Conservation (phyloP, 2,329 filamentous ascomycete genomes). For the Epicoccum sorghinum region DNA sequence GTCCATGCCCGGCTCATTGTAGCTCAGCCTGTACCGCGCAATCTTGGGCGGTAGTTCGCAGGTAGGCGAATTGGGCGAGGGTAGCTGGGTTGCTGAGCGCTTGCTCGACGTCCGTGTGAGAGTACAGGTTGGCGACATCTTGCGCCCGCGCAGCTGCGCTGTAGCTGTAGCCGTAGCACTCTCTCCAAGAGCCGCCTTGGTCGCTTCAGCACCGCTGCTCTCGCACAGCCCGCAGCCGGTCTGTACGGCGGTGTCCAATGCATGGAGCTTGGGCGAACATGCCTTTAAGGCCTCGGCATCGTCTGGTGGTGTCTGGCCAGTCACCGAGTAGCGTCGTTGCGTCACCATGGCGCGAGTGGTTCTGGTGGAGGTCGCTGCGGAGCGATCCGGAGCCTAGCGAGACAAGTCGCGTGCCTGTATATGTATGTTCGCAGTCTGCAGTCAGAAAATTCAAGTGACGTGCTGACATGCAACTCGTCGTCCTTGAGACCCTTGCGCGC, state of each 20-base stretch:
- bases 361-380: background rate
- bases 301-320: constrained; percentile 45
- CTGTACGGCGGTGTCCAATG: constrained; percentile 44
- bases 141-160: constrained; percentile 34
- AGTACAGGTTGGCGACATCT: constrained; percentile 30
- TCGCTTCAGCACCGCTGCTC: constrained; percentile 22
- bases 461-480: constrained; percentile 31
- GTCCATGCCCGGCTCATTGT: constrained; percentile 23
- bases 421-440: constrained; percentile 23
- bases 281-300: constrained; percentile 41
- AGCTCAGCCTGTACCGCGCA: constrained; percentile 33
- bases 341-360: constrained; percentile 30
- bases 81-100: constrained; percentile 45
- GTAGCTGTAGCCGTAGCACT: constrained; percentile 20
- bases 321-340: constrained; percentile 47
- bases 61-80: constrained; percentile 43
- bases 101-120: constrained; percentile 42
- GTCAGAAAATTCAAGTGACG: constrained; percentile 15
- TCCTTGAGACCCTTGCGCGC: constrained; percentile 22
- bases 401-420: background rate
- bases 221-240: constrained; percentile 42
- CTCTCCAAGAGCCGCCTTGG: constrained; percentile 16
- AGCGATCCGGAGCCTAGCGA: constrained; percentile 6
- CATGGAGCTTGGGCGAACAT: constrained; percentile 44
- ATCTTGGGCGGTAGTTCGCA: constrained; percentile 46